phyloP scores from a whole-genome alignment of 805 yeast species.

The Cyberlindnera samutprakarnensis region DNA sequence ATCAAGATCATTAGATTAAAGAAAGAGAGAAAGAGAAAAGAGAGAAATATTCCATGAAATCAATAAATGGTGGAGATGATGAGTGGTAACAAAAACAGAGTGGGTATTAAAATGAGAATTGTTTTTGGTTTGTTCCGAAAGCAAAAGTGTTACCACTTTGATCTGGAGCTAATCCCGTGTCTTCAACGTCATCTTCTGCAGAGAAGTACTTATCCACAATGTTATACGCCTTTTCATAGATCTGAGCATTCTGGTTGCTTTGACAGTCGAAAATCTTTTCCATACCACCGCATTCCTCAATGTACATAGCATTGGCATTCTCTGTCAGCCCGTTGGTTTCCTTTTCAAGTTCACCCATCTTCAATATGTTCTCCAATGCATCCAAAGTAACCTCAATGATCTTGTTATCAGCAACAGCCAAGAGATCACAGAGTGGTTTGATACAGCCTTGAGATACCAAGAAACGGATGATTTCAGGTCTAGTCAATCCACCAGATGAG shows the following conservation, averaged over 20 bases:
- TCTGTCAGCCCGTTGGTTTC: conserved; percentile 61
- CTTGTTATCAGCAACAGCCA: conserved; percentile 81
- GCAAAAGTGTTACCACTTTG: conserved; percentile 80
- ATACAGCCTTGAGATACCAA: conserved; percentile 93
- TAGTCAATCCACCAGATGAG: conserved; percentile 86
- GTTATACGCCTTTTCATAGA: conserved; percentile 83
- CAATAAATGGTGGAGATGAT: neutral
- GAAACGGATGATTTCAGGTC: conserved; percentile 90
- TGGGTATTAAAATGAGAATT: conserved; percentile 17
- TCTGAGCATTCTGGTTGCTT: conserved; percentile 82
- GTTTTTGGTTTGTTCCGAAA: conserved; percentile 62
- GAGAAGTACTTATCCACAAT: conserved; percentile 89
- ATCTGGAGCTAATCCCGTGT: conserved; percentile 71
- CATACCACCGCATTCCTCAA: conserved; percentile 98
- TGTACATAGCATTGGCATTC: conserved; percentile 83
- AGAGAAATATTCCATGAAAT: neutral
- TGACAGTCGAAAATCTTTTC: conserved; percentile 94
- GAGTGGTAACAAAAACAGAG: neutral
- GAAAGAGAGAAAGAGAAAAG: conserved; percentile 1
- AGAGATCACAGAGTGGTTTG: conserved; percentile 91
- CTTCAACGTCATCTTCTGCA: conserved; percentile 69
- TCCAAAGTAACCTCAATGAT: conserved; percentile 93
- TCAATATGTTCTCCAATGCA: conserved; percentile 87
- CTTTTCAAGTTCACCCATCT: conserved; percentile 90
- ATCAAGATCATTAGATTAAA: neutral